Base-by-base conservation (phyloP, 768 basidiomycete genomes). In the Russula virescens region DNA sequence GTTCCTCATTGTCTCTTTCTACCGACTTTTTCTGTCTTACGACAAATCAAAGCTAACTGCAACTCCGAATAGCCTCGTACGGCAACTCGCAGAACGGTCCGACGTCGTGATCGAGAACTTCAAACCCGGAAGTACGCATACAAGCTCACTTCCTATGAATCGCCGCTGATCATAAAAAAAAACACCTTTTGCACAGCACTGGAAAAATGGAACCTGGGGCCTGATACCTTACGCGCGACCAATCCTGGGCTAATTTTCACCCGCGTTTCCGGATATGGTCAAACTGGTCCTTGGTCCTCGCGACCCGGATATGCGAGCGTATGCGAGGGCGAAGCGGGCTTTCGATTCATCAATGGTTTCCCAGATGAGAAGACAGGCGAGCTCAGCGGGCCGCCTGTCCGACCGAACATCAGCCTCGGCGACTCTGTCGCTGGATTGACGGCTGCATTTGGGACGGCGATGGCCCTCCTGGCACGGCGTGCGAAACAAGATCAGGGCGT, bases 231-330 rank as follows among this genome's bases (percentile, higher is more conserved):
- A 5, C 82, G 81, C 23, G 84, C 83, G n/a, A 83, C 85, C 63
- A 95, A 96, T 68, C 89, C 92, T 0, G 86, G 85, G 56, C 80
- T 98, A 61, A 91, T 98, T 68, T 94, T 91, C 70, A 96, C 94
- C 8, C 91, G 94, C 65, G 84, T 89, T 23, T 86, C 85, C 65
- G 87, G 87, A 9, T 89, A 87, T 66, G 87, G 87, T 3, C 87
- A 89, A 68, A 87, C 85, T 0, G 87, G 87, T 1, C 86, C 87
- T 23, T 88, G 86, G 87, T 79, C 84, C 0, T 78, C 81, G 21
- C 80, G 85, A 13, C 86, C 86, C 6, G 86, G 87, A 21, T 89
- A 85, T 64, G 86, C 87, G 2, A 85, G 87, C 5, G 86, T 89
- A 3, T 89, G 87, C 65, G 87, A 89, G 73, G 87, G 86, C 0